These are phyloP conservation scores for Yarrowia sp. DNA, from an alignment of 805 yeast species.

Conservation along the genomic window DNA sequence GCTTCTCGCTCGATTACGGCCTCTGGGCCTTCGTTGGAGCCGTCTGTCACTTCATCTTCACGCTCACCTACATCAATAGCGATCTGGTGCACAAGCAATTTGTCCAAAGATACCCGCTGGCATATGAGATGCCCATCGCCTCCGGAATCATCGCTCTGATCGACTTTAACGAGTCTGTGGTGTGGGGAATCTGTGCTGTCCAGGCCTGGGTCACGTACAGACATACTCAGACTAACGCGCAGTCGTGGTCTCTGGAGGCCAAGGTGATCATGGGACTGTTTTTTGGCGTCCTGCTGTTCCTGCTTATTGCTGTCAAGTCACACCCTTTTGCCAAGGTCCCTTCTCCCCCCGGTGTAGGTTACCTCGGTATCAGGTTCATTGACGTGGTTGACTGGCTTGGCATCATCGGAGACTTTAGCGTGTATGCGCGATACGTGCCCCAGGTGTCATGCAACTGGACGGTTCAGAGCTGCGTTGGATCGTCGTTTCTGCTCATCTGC, in stretches of 20 bases:
- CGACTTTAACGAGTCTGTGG: neutral
- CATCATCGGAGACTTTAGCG: conserved; percentile 19
- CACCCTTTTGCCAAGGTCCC: conserved; percentile 10
- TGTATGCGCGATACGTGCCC: conserved; percentile 14
- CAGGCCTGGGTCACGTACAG: conserved; percentile 5
- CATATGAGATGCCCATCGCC: conserved; percentile 3
- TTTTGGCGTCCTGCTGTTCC: neutral
- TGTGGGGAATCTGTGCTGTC: neutral
- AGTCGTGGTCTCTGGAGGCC: conserved; percentile 22
- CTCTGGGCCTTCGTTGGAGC: conserved; percentile 18
- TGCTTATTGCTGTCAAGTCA: neutral
- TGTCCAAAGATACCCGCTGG: neutral
- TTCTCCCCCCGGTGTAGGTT: conserved; percentile 27
- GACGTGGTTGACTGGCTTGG: conserved; percentile 29
- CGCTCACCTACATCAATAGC: neutral
- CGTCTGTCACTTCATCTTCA: neutral
- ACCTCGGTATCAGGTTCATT: conserved; percentile 27
- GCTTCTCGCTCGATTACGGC: conserved; percentile 22
- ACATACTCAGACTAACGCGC: conserved; percentile 9
- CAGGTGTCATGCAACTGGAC: conserved; percentile 29
- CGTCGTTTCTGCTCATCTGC: neutral
- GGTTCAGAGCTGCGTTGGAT: conserved; percentile 1
- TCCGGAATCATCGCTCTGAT: neutral
- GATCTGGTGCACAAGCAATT: neutral
- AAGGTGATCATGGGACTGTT: conserved; percentile 15